Evolutionary conservation across 2,329 filamentous ascomycete species (phyloP).

Genomic region (Fusarium sp.): DNA sequence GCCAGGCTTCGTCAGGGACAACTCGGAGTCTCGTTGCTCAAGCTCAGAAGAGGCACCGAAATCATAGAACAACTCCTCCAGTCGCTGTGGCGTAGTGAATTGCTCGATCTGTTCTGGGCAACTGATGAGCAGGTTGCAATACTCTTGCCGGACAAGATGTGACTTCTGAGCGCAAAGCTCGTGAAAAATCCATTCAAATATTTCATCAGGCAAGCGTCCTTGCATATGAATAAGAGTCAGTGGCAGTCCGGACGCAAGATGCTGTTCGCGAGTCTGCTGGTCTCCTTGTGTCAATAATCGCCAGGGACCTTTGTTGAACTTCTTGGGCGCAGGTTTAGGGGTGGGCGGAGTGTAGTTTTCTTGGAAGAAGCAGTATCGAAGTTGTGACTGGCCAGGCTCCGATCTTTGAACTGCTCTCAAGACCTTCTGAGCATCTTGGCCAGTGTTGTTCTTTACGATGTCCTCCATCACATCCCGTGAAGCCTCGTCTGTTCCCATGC

Average conservation of each 20-base stretch:
- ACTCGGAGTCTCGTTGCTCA: constrained; percentile 41
- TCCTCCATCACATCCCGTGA: constrained; percentile 43
- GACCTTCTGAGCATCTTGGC: constrained; percentile 58
- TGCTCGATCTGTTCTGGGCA: constrained; percentile 57
- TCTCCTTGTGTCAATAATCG: constrained; percentile 59
- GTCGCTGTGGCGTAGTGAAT: constrained; percentile 57
- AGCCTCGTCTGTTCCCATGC: constrained; percentile 26
- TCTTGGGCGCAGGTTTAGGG: constrained; percentile 45
- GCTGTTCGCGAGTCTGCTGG: constrained; percentile 61
- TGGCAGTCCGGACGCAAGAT: constrained; percentile 71
- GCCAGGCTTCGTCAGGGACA: constrained; percentile 37
- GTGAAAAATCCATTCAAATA: constrained; percentile 74
- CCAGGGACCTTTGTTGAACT: constrained; percentile 57
- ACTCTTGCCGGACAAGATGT: constrained; percentile 67
- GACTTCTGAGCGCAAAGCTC: constrained; percentile 67
- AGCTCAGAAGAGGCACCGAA: constrained; percentile 67
- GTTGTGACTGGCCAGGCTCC: constrained; percentile 51
- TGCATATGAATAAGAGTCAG: constrained; percentile 58
- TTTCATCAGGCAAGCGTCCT: constrained; percentile 66
- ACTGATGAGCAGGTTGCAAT: constrained; percentile 64
- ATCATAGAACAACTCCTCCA: constrained; percentile 65
- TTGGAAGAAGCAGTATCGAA: constrained; percentile 64
- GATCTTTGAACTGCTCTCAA: constrained; percentile 64
- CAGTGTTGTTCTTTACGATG: constrained; percentile 52
- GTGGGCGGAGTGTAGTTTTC: constrained; percentile 46